Evolutionary conservation across 441 rosid species (phyloP).

Genomic region (Capsella rubella): DNA sequence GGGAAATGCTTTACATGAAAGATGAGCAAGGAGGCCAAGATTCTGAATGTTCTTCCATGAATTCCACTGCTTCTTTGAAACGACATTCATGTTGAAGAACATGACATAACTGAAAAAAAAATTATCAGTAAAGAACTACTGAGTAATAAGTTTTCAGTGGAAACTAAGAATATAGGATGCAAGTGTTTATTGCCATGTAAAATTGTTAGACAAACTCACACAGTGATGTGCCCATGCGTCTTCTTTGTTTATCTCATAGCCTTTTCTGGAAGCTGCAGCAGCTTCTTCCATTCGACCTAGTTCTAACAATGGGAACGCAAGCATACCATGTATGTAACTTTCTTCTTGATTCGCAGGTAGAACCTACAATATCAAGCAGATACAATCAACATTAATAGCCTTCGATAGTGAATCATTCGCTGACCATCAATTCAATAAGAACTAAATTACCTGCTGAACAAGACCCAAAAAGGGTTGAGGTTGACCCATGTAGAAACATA

Average conservation of each 20-base stretch:
- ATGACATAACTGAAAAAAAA: constrained; percentile 74
- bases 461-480: constrained; percentile 66
- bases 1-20: constrained; percentile 63
- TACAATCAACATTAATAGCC: constrained; percentile 3
- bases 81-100: constrained; percentile 78
- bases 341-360: constrained; percentile 67
- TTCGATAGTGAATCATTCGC: constrained; percentile 27
- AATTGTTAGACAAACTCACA: constrained; percentile 54
- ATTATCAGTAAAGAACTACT: neutral
- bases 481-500: constrained; percentile 83
- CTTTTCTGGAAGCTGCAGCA: constrained; percentile 78
- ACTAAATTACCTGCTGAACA: constrained; percentile 66
- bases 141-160: neutral
- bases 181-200: neutral
- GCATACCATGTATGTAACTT: constrained; percentile 77
- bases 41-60: constrained; percentile 78
- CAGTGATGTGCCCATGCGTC: constrained; percentile 91
- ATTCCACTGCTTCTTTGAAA: constrained; percentile 76
- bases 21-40: constrained; percentile 77
- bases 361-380: constrained; percentile 52
- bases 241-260: constrained; percentile 67
- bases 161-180: constrained; percentile 7
- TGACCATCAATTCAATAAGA: constrained; percentile 9
- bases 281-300: constrained; percentile 85
- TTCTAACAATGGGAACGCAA: constrained; percentile 87